A percentile compares a stretch with the other conserved stretches of the same genome.
These are phyloP conservation scores for Phytophthora colocasiae DNA, from an alignment of 352 stramenopile species.

Conservation along the genomic window DNA sequence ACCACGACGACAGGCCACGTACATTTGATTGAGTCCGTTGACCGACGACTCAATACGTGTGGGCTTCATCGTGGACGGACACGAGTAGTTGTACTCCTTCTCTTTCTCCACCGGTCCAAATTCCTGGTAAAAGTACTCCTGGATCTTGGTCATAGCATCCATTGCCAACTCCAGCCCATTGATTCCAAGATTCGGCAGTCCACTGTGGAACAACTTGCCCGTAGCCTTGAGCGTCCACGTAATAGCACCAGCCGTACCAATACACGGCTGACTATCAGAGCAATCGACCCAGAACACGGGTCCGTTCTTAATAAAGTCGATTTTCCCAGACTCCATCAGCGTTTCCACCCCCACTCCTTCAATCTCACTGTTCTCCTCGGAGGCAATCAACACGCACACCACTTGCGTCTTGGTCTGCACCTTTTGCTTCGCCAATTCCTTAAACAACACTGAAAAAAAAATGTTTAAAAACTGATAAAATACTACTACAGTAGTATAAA, in stretches of 20 bases:
- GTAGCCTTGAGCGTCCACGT: conserved; percentile 92
- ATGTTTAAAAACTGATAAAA: conserved; percentile 2
- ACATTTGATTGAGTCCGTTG: conserved; percentile 89
- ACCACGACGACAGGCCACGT: conserved; percentile 12
- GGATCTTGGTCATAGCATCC: conserved; percentile 86
- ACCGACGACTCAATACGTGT: conserved; percentile 83
- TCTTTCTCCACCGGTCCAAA: conserved; percentile 88
- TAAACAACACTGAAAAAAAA: conserved; percentile 53
- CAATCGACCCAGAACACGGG: conserved; percentile 94
- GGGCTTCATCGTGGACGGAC: conserved; percentile 88
- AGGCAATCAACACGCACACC: conserved; percentile 92
- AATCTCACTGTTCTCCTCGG: conserved; percentile 88
- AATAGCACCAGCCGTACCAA: conserved; percentile 87
- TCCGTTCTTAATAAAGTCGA: conserved; percentile 94
- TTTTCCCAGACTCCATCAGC: conserved; percentile 87
- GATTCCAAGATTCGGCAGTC: conserved; percentile 90
- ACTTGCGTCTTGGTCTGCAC: conserved; percentile 81
- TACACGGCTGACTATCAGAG: conserved; percentile 93
- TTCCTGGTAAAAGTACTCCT: conserved; percentile 91
- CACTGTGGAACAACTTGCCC: conserved; percentile 93
- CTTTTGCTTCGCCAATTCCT: conserved; percentile 77
- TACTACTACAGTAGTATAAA: too few species aligned
- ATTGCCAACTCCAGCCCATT: conserved; percentile 91
- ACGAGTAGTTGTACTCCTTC: conserved; percentile 92
- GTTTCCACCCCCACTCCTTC: conserved; percentile 89